These are phyloP conservation scores for Hemerocallis citrina DNA, from an alignment of 106 monocot genomes.

Conservation along the genomic window DNA sequence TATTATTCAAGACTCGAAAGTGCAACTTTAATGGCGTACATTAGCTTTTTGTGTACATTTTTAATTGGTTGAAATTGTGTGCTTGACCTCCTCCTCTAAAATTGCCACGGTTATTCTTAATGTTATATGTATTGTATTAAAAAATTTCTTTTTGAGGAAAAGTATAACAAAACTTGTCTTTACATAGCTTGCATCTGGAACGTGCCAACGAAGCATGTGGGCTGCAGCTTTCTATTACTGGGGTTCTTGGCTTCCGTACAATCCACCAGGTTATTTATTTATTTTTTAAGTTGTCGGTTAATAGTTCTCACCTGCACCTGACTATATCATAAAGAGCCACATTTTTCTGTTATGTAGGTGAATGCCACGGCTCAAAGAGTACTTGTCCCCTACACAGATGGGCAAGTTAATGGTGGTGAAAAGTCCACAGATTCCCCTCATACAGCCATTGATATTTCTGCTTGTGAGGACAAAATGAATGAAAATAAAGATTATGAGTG, in stretches of 20 bases:
- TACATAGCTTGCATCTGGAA: conserved; percentile 51
- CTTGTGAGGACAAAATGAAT: conserved; percentile 13
- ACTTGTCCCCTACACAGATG: conserved; percentile 51
- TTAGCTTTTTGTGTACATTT: too few species aligned
- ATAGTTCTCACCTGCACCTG: not conserved
- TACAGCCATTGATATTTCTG: not conserved
- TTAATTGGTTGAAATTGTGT: too few species aligned
- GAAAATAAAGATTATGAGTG: conserved; percentile 24
- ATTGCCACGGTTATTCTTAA: too few species aligned
- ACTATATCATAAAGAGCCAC: not conserved
- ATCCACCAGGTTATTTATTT: conserved; percentile 68
- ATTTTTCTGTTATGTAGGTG: conserved; percentile 34
- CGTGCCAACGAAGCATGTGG: conserved; percentile 62
- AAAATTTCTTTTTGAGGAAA: too few species aligned
- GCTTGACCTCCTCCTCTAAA: too few species aligned
- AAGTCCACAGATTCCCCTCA: conserved; percentile 9
- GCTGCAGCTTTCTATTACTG: conserved; percentile 61
- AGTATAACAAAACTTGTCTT: not conserved
- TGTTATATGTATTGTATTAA: too few species aligned
- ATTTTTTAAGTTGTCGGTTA: conserved; percentile 5
- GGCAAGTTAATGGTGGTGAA: conserved; percentile 14
- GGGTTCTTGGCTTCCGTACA: conserved; percentile 86
- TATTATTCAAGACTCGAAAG: too few species aligned
- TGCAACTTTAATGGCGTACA: too few species aligned
- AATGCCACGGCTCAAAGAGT: conserved; percentile 85